Evolutionary conservation across 2,329 filamentous ascomycete genomes (phyloP), one percentile per base, ranked within the genome.

Genomic region (Microcera coccophila): DNA sequence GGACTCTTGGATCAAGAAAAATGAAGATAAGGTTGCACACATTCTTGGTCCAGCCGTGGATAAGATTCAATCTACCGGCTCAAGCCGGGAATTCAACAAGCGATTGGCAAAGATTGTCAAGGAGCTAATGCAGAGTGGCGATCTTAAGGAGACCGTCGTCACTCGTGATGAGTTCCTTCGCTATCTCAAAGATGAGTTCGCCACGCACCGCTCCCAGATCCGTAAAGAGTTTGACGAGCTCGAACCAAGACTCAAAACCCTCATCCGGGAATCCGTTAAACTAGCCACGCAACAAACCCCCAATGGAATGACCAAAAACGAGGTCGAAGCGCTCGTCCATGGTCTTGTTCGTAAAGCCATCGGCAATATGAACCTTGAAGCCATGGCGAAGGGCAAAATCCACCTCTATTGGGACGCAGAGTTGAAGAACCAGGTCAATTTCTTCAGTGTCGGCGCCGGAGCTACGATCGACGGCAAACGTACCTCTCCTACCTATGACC

Each of bases 341-440:
- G 55, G 62, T 2, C 52, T 71, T 4, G 58, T 80, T 9, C 57
- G 59, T 35, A 69, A 72, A 46, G 66, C 68, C 21, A 58, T 79
- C 16, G 61, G 62, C 4, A 65, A 73, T 26, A 63, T 67, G 16
- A 71, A 73, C 41, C 64, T 81, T 3, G 67, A 72, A 37, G 70
- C 70, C 3, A 54, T 75, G 26, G 70, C 73, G 19, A 64, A 67
- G 20, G 70, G 70, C 41, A 65, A 70, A 39, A 75, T 79, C 39
- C 66, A 68, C 21, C 59, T 62, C 26, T 62, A 72, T 50, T 71
- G 68, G 59, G 65, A 70, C 33, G 54, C 59, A 1, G 61, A 72
- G 18, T 65, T 82, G 18, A 65, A 65, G 42, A 68, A 74, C 40
- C 75, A 77, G 42, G 69, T 90, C 64, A 95, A 96, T 68, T 90